Percentiles rank a stretch among this genome's conserved stretches.
These are phyloP conservation scores for Lyophyllum shimeji DNA, from an alignment of 768 basidiomycete species.

Conservation along the genomic window DNA sequence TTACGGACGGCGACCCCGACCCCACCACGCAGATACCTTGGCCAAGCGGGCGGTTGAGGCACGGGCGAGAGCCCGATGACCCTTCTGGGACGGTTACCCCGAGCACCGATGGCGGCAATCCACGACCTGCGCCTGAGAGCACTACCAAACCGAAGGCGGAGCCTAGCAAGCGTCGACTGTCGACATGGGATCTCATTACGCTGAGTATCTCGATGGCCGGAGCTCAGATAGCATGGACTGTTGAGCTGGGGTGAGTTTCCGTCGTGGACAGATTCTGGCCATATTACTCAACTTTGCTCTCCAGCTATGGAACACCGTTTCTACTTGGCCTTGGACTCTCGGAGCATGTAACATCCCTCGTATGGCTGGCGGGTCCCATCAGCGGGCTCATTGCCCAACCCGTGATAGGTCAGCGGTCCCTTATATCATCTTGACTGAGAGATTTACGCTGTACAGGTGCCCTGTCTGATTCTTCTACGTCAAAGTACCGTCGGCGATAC, in stretches of 20 bases:
- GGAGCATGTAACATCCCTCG: conserved; percentile 88
- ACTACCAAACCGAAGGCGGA: conserved; percentile 20
- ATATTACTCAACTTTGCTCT: conserved; percentile 14
- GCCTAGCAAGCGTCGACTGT: conserved; percentile 35
- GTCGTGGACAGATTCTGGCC: not conserved
- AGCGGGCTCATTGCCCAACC: conserved; percentile 95
- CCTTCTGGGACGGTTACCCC: conserved; percentile 3
- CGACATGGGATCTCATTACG: conserved; percentile 76
- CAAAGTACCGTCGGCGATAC: conserved; percentile 86
- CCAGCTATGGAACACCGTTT: conserved; percentile 94
- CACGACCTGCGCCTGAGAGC: conserved; percentile 12
- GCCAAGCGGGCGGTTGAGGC: conserved; percentile 48
- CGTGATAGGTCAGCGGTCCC: conserved; percentile 74
- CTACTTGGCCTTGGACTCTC: conserved; percentile 69
- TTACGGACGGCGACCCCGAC: conserved; percentile 62
- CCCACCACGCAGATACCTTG: conserved; percentile 80
- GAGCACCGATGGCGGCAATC: conserved; percentile 11
- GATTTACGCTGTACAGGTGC: conserved; percentile 62
- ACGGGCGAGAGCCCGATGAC: conserved; percentile 14
- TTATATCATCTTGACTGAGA: conserved; percentile 21
- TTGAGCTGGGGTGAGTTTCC: conserved; percentile 79
- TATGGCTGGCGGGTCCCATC: conserved; percentile 95
- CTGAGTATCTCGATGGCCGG: conserved; percentile 93
- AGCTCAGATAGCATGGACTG: conserved; percentile 93
- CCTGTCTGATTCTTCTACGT: conserved; percentile 90